Evolutionary conservation across 768 basidiomycete genomes (phyloP).

Genomic region (Podaxis sp.): DNA sequence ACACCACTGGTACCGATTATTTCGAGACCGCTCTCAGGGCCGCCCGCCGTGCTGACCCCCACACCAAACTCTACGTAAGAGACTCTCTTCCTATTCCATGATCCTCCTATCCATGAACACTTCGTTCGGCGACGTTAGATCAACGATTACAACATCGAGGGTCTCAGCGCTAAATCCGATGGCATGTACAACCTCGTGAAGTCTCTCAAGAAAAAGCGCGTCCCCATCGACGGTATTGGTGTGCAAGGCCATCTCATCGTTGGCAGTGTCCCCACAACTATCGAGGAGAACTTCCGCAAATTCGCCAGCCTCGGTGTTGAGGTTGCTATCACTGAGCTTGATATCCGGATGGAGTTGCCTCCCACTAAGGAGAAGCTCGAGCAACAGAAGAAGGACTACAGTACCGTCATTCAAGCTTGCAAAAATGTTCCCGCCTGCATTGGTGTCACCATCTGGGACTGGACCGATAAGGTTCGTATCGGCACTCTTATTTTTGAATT

Average conservation of each 20-base stretch:
- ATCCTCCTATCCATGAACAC: background rate
- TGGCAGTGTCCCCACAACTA: conserved; percentile 46
- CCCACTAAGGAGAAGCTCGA: conserved; percentile 42
- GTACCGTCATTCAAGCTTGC: conserved; percentile 52
- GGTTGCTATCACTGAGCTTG: conserved; percentile 64
- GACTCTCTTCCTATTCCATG: conserved; percentile 7
- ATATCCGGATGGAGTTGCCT: conserved; percentile 59
- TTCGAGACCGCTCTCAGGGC: conserved; percentile 49
- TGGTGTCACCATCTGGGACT: conserved; percentile 45
- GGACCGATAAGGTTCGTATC: conserved; percentile 35
- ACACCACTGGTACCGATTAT: conserved; percentile 44
- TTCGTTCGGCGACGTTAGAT: conserved; percentile 23
- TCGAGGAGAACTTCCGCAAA: conserved; percentile 46
- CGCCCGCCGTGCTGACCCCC: conserved; percentile 55
- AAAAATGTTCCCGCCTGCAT: conserved; percentile 39
- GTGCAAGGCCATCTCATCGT: conserved; percentile 58
- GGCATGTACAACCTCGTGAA: conserved; percentile 54
- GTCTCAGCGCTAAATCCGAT: conserved; percentile 49
- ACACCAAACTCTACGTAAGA: conserved; percentile 54
- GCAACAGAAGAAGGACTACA: conserved; percentile 58
- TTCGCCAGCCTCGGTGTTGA: conserved; percentile 63
- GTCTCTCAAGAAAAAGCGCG: conserved; percentile 39
- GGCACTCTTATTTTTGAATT: background rate
- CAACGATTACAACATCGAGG: conserved; percentile 43
- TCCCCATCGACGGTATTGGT: conserved; percentile 59